Conservation (phyloP, 1,139 yeast genomes). For the Blastobotrys aristatus region DNA sequence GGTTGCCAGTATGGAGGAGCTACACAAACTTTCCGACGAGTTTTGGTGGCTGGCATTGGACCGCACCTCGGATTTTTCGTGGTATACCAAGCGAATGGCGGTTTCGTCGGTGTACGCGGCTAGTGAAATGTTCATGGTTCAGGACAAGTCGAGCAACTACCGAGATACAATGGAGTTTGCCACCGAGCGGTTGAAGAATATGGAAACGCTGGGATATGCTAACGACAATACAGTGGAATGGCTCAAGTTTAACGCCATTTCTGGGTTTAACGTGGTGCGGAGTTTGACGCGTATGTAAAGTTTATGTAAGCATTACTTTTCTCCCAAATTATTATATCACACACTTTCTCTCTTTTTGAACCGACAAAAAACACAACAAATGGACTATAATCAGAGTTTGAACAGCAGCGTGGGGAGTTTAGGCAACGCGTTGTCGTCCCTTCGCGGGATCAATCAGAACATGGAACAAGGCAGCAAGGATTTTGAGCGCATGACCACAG, state of each 20-base stretch:
- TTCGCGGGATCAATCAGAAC: conserved; percentile 20
- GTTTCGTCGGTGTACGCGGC: conserved; percentile 66
- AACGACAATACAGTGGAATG: conserved; percentile 69
- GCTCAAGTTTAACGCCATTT: conserved; percentile 63
- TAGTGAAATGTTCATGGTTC: conserved; percentile 71
- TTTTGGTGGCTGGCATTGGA: conserved; percentile 78
- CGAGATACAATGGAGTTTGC: conserved; percentile 61
- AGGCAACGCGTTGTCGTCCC: conserved; percentile 9
- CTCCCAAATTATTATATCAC: too few relatives aligned
- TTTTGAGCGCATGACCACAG: conserved; percentile 24
- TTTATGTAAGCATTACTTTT: background rate
- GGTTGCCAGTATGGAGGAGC: conserved; percentile 51
- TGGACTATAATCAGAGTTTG: conserved; percentile 11
- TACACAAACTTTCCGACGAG: conserved; percentile 77
- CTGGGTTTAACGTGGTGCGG: conserved; percentile 61
- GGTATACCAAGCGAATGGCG: conserved; percentile 85
- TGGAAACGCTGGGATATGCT: conserved; percentile 52
- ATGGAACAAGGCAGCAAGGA: conserved; percentile 22
- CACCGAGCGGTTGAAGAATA: conserved; percentile 50
- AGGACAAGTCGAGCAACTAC: conserved; percentile 58
- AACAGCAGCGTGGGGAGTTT: conserved; percentile 10
- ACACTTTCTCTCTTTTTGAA: background rate
- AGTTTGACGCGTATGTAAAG: conserved; percentile 36
- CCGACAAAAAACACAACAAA: background rate
- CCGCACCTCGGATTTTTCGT: conserved; percentile 74